Conservation (phyloP, 345 rosid species). For the Brassica cretica region DNA sequence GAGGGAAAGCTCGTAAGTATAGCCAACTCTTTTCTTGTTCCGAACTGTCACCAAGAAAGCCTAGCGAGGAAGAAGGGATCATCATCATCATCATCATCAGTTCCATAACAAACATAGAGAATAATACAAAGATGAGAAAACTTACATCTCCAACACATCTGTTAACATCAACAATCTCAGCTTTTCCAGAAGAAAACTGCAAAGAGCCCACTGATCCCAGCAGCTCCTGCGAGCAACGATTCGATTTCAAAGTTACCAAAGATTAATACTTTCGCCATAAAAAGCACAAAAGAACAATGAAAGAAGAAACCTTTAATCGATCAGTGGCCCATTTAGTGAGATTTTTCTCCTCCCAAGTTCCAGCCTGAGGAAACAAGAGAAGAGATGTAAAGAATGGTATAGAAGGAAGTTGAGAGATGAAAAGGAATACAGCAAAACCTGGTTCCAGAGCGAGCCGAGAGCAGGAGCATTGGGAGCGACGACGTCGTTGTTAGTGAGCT, state of each 20-base stretch:
- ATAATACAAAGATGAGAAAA: background rate
- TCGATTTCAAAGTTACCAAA: background rate
- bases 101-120: background rate
- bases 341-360: slow-evolving; percentile 96
- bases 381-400: background rate
- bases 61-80: slow-evolving; percentile 43
- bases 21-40: slow-evolving; percentile 89
- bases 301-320: slow-evolving; percentile 64
- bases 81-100: background rate
- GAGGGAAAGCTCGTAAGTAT: slow-evolving; percentile 75
- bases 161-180: slow-evolving; percentile 66
- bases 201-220: slow-evolving; percentile 59
- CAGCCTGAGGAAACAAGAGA: slow-evolving; percentile 53
- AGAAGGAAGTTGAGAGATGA: background rate
- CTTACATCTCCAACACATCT: slow-evolving; percentile 88
- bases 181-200: slow-evolving; percentile 73
- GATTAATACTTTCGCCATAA: background rate
- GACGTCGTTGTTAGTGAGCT: slow-evolving; percentile 50
- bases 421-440: slow-evolving; percentile 40
- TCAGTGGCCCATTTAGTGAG: slow-evolving; percentile 84
- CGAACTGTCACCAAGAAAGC: slow-evolving; percentile 90
- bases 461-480: slow-evolving; percentile 36
- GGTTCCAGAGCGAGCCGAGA: slow-evolving; percentile 90
- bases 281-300: background rate
- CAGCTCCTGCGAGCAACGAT: slow-evolving; percentile 54